Percentiles rank a stretch among this genome's conserved stretches.
phyloP scores from a whole-genome alignment of 345 rosid species.

The Zanthoxylum bungeanum region DNA sequence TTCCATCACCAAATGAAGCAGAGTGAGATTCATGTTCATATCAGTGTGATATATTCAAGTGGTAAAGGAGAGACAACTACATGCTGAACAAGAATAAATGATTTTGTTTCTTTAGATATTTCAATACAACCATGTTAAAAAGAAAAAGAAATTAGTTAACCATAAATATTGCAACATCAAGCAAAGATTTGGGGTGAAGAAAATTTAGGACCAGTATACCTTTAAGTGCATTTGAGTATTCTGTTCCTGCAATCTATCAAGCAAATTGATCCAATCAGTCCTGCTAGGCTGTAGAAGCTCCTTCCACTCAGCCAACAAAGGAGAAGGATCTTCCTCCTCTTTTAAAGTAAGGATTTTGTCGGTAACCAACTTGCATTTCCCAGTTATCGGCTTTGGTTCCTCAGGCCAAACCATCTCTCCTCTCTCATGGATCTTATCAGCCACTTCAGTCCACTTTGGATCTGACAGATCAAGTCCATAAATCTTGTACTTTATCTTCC shows the following conservation, averaged over 20 bases:
- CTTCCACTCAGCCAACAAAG: constrained; percentile 61
- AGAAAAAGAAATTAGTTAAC: neutral
- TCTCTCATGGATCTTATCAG: constrained; percentile 64
- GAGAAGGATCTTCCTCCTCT: constrained; percentile 69
- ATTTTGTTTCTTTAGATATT: neutral
- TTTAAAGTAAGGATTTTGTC: constrained; percentile 66
- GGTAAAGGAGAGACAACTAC: neutral
- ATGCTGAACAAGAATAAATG: neutral
- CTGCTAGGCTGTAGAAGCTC: constrained; percentile 75
- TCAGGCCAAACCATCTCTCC: constrained; percentile 59
- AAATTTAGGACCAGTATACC: constrained; percentile 36
- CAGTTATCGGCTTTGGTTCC: constrained; percentile 71
- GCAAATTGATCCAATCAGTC: constrained; percentile 79
- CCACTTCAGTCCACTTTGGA: constrained; percentile 69
- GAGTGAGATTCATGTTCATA: neutral
- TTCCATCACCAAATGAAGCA: neutral
- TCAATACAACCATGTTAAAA: neutral
- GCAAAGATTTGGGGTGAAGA: constrained; percentile 1
- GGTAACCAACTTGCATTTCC: constrained; percentile 60
- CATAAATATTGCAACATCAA: neutral
- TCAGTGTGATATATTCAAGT: neutral
- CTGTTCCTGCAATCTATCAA: constrained; percentile 56
- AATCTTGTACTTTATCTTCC: constrained; percentile 80
- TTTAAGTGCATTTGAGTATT: constrained; percentile 45
- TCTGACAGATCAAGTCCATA: constrained; percentile 91